Base-by-base conservation (phyloP, 768 basidiomycete genomes). In the Tulasnella sp. region DNA sequence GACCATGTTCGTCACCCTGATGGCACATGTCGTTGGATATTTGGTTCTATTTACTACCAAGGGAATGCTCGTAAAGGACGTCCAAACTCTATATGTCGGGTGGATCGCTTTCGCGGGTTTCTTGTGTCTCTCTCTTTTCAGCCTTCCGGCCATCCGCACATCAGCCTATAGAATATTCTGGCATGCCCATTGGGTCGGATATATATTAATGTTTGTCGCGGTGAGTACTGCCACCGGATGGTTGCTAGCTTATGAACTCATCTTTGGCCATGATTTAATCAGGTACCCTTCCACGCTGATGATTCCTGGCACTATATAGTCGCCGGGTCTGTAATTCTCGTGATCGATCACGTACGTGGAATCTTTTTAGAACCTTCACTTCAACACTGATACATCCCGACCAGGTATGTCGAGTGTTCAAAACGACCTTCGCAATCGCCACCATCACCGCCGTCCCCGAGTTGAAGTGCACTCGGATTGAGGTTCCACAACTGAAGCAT, bases 141-240 rank as follows among this genome's bases (percentile, higher is more conserved):
- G 88, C 1, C 67, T 79, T 4, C 67, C 76, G 15, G 77, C 69
- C 60, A 72, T 81, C 66, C 76, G 90, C n/a, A 73, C 74, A 56
- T 75, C 72, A 24, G 78, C 74, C 29, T 88, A 89, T 69, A 81
- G 79, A 63, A 32, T 89, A 45, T 90, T 92, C 72, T 65, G 81
- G 56, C 67, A 73, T 17, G 78, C 78, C 2, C 88, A 93, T 69
- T 68, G 79, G 49, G 58, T 82, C 44, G 78, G 80, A 2, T 77
- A 82, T 51, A 62, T 80, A 32, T 66, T 80, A 3, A 61, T 83
- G 29, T 68, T 89, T 24, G 73, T 83, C 45, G 80, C 80, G 1
- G 80, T 86, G 67, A 51, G 79, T 56, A 49, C 29, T n/a, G n/a
- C 27, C n/a, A n/a, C n/a, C n/a, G n/a, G n/a, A 0, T 89, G 80